phyloP scores from a whole-genome alignment of 2,329 filamentous ascomycete species.

The Dactylellina drechsleri region DNA sequence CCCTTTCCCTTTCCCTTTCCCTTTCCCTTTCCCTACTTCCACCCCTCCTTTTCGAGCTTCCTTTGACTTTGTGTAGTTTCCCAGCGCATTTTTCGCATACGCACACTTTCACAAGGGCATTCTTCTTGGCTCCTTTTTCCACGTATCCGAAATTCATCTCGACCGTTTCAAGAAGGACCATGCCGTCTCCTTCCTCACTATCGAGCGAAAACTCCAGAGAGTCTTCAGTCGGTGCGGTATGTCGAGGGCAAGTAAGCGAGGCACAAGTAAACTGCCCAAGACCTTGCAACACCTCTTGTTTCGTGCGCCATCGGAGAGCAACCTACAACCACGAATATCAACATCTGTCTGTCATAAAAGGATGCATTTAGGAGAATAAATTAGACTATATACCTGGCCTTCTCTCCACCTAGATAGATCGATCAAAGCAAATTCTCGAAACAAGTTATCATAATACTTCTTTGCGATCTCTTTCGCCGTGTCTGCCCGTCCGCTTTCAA shows the following conservation, averaged over 20 bases:
- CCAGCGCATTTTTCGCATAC: slow-evolving; percentile 56
- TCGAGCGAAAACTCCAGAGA: slow-evolving; percentile 38
- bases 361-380: not conserved
- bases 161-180: slow-evolving; percentile 51
- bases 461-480: slow-evolving; percentile 56
- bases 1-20: slow-evolving; percentile 18
- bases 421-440: slow-evolving; percentile 58
- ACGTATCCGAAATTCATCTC: slow-evolving; percentile 59
- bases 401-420: slow-evolving; percentile 57
- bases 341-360: not conserved
- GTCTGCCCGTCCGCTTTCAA: slow-evolving; percentile 15
- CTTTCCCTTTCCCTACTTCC: slow-evolving; percentile 32
- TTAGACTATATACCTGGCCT: slow-evolving; percentile 54
- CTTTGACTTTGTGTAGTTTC: slow-evolving; percentile 55
- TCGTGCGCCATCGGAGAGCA: slow-evolving; percentile 59
- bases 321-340: slow-evolving; percentile 41
- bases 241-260: slow-evolving; percentile 56
- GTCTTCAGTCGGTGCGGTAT: slow-evolving; percentile 54
- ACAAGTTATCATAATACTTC: slow-evolving; percentile 58
- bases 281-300: slow-evolving; percentile 58
- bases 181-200: slow-evolving; percentile 7
- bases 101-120: slow-evolving; percentile 58
- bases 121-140: slow-evolving; percentile 57
- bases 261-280: slow-evolving; percentile 59
- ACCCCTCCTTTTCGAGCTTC: slow-evolving; percentile 37